Base-by-base conservation (phyloP, 2,329 filamentous ascomycete genomes). In the Aspergillus chevalieri region DNA sequence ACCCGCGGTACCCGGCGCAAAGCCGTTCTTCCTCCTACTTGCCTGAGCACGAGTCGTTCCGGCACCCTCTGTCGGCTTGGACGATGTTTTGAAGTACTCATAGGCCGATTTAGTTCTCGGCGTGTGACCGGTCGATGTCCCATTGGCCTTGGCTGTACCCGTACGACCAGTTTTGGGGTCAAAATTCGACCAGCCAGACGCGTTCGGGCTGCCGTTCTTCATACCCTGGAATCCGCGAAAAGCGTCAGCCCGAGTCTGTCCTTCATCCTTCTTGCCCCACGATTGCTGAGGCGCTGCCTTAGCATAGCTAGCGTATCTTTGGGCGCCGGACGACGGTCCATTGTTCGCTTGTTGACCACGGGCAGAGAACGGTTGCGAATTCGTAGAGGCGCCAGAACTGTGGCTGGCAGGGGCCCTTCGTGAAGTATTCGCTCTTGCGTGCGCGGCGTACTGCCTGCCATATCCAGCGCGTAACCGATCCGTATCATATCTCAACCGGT, bases 401-500 rank as follows among this genome's bases (percentile, higher is more conserved):
- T 48, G 49, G 17, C 58, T 52, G 6, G 65, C 53, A 21, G 58
- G 55, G 43, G 63, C 43, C 54, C 66, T 62, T 46, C 68, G 63
- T 50, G 66, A 47, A 6, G 57, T 48, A 36, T 47, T 65, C 10
- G 62, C 48, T 52, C 62, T 62, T 4, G 63, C 45, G 38, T 64
- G 65, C 1, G 61, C 65, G 17, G 38, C 17, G 26, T 68, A 69
- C 2, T 56, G 47, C 39, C 64, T 68, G n/a, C 63, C 67, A 58
- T 61, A 69, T 12, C 74, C 75, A 47, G 72, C 73, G 51, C 78
- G 79, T 49, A 77, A 69, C 47, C 82, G 74, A 53, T 83, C 80
- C n/a, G 73, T 74, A 62, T 86, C 83, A 58, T 86, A 86, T 62
- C 79, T 81, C 34, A 74, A 63, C 52, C 82, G 79, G 57, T 76